These are phyloP conservation scores for Cryptococcus sp. DNA, from an alignment of 1,284 basidiomycete genomes.

Conservation along the genomic window DNA sequence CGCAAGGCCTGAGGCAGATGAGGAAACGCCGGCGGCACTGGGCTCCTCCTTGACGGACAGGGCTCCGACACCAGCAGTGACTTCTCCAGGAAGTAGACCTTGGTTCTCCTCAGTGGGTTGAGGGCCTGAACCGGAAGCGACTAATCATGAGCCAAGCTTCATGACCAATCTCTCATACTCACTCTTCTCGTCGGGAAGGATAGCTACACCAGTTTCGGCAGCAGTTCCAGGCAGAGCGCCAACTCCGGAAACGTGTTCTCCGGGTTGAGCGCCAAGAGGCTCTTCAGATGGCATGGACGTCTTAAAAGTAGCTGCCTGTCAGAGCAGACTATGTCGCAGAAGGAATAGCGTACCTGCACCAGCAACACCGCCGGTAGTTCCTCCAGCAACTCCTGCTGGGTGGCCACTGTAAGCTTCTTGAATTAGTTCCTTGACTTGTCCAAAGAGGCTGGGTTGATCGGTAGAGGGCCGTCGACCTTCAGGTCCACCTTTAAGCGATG, in stretches of 20 bases:
- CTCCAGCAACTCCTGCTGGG: neutral
- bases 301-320: neutral
- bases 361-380: slow-evolving; percentile 2
- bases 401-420: slow-evolving; percentile 6
- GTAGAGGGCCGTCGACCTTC: neutral
- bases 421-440: slow-evolving; percentile 17
- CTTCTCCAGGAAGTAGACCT: slow-evolving; percentile 24
- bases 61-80: slow-evolving; percentile 43
- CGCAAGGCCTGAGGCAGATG: slow-evolving; percentile 12
- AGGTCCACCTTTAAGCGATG: neutral
- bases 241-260: slow-evolving; percentile 41
- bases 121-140: neutral
- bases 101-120: slow-evolving; percentile 22
- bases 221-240: slow-evolving; percentile 48
- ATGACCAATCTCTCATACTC: slow-evolving; percentile 5
- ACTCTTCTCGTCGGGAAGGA: slow-evolving; percentile 49
- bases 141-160: neutral
- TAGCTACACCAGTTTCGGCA: slow-evolving; percentile 47
- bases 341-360: neutral
- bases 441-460: neutral
- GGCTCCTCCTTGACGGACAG: slow-evolving; percentile 40
- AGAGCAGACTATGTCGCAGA: neutral
- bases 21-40: neutral
- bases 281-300: slow-evolving; percentile 30
- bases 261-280: slow-evolving; percentile 26